Evolutionary conservation across 148 eudicot species (phyloP).

Genomic region (Silene latifolia): DNA sequence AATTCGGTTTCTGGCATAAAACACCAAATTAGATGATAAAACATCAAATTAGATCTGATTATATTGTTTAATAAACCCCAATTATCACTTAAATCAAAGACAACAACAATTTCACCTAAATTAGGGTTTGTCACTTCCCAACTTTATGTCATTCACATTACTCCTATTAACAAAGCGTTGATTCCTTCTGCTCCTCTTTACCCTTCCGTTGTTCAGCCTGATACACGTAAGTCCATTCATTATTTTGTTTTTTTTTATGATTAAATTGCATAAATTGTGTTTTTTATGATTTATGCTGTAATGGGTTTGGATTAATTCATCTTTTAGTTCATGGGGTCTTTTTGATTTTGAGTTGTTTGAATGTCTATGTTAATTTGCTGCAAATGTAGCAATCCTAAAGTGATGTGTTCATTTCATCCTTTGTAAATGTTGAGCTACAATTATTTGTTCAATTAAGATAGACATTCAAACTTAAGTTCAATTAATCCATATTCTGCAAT

Average conservation of each 20-base stretch:
- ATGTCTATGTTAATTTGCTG: not conserved
- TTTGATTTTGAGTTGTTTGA: not conserved
- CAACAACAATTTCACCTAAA: slow-evolving; percentile 27
- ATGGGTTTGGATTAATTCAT: slow-evolving; percentile 5
- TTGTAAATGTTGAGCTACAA: not conserved
- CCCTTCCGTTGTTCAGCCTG: slow-evolving; percentile 38
- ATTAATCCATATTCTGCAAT: no score
- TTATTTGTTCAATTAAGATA: no score
- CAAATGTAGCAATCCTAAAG: not conserved
- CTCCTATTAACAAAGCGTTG: slow-evolving; percentile 33
- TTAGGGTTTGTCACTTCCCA: slow-evolving; percentile 53
- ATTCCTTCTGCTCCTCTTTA: slow-evolving; percentile 22
- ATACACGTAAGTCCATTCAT: slow-evolving; percentile 38
- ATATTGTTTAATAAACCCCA: no score
- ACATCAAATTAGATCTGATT: no score
- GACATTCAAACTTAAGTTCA: no score
- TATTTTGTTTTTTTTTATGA: no score
- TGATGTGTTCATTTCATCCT: no score
- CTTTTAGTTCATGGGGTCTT: slow-evolving; percentile 1
- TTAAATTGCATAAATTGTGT: not conserved
- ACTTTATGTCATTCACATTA: slow-evolving; percentile 43
- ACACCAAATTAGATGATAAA: no score
- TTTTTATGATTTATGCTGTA: not conserved
- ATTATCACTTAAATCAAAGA: no score
- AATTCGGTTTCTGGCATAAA: no score